Evolutionary conservation across 208 protist species (phyloP), one percentile per base, ranked within the genome.

Genomic region (Trypanosoma theileri): DNA sequence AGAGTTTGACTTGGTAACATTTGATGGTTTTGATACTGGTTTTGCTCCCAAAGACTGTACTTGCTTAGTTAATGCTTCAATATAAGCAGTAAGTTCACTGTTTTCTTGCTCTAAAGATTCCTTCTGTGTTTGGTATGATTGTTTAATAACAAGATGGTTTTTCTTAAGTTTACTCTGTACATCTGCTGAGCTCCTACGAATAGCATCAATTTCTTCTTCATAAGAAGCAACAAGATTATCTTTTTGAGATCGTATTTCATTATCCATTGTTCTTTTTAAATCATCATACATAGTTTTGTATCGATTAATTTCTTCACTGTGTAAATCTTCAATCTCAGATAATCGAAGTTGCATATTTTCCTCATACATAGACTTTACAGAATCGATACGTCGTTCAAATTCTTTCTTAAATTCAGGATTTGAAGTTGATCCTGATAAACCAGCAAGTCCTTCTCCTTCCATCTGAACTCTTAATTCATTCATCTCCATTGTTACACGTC

Each of bases 101-200:
- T 75, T 80, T 62, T 80, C 75, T 54, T 63, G 40, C 24, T 69
- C 45, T 40, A 80, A 45, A 11, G 57, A 19, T 31, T 80, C 75
- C 31, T 76, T 75, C 53, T 80, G 75, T 16, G 44, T 22, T 40
- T 80, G 75, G 46, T 80, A 80, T 44, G 75, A 80, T 44, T 74
- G 66, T 22, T 80, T 80, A 19, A 80, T 77, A 44, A 71, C 69
- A 48, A 72, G 68, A 65, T 80, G 75, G 57, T 80, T 80, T 22
- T 72, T 68, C 59, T 80, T 80, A 24, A 80, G 50, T 51, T 77
- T 80, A 17, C 77, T 58, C 58, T 80, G 75, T 21, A 80, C 75
- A 26, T 80, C 75, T 22, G 70, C 62, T 35, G 75, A 71, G 42
- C 44, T 58, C 6, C 28, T 51, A 24, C 69, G 60, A 44, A 76